Percentiles rank a stretch among this genome's conserved stretches.
Conservation (phyloP, 768 basidiomycete species). For the Mycena sanguinolenta region DNA sequence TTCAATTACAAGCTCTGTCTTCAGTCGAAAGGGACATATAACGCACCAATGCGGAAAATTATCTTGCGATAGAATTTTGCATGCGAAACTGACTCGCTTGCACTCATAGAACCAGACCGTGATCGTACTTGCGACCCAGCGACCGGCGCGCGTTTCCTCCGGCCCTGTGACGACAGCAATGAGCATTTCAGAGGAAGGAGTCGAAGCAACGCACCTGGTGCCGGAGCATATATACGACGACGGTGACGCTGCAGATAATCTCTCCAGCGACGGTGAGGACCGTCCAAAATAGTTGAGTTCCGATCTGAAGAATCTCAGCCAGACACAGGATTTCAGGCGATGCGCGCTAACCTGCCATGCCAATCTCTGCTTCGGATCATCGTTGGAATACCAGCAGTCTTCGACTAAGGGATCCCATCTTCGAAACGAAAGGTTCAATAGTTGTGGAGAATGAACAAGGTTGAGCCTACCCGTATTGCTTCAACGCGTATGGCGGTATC, state of each 20-base stretch:
- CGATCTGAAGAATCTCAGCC: conserved; percentile 22
- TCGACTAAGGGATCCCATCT: conserved; percentile 39
- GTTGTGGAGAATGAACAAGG: not conserved
- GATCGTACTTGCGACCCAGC: conserved; percentile 1
- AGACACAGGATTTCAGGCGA: not conserved
- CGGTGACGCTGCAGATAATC: conserved; percentile 16
- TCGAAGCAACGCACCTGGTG: conserved; percentile 38
- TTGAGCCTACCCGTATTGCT: conserved; percentile 40
- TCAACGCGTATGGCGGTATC: conserved; percentile 39
- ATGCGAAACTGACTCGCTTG: conserved; percentile 10
- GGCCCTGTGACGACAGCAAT: not conserved
- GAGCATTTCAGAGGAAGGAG: too few species aligned
- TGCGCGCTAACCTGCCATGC: conserved; percentile 34
- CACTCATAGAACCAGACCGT: not conserved
- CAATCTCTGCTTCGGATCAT: conserved; percentile 30
- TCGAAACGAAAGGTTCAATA: not conserved
- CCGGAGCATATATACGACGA: conserved; percentile 32
- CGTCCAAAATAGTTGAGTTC: conserved; percentile 39
- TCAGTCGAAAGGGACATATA: not conserved
- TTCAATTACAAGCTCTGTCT: not conserved
- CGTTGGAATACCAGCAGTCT: conserved; percentile 42
- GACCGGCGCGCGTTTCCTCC: not conserved
- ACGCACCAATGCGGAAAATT: conserved; percentile 37
- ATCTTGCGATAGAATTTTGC: conserved; percentile 27
- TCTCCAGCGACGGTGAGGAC: conserved; percentile 33